Base-by-base conservation (phyloP, 2,329 filamentous ascomycete species). In the Calonectria ilicicola region DNA sequence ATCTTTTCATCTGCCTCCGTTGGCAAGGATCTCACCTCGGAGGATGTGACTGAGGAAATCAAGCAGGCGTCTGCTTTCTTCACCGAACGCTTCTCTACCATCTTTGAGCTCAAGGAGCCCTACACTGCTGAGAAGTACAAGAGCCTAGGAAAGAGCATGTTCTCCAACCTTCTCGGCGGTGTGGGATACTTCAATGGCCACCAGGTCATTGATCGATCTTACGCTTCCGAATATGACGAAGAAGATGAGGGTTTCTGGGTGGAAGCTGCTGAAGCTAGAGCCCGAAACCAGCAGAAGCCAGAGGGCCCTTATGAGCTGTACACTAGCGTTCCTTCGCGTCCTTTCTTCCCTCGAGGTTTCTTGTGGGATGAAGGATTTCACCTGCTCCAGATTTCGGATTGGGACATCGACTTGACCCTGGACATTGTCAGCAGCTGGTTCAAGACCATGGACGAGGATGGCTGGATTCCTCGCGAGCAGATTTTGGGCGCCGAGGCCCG, bases 341-440 rank as follows among this genome's bases (percentile, higher is more conserved):
- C 97, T 0, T 99, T 99, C 87, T 99, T 99, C 85, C 97, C 97
- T 1, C 91, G 97, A 73, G 97, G 97, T 1, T 99, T 99, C 83
- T 88, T 98, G 5, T 99, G 97, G 97, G 97, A 99, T 79, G 97
- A 99, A 83, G 97, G 97, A 0, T 99, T 98, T 85, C 97, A 99
- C 81, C 87, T 99, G 42, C 87, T 98, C 60, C 96, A 96, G 2
- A 93, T 99, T 67, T 90, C 95, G 23, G 96, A 99, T 76, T 99
- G 96, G 94, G 97, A 99, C 82, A 91, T 95, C 65, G 96, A 98
- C 80, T 89, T 98, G 65, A 92, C 94, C 3, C 86, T 93, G 35
- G 95, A 98, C 75, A 95, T 99, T 76, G 90, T 98, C 74, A 94
- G 93, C 85, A 98, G 95, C 84, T 99, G 97, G 97, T 97, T 97